Evolutionary conservation across 2,329 filamentous ascomycete genomes (phyloP).

Genomic region (Exophiala phaeomuriformis): DNA sequence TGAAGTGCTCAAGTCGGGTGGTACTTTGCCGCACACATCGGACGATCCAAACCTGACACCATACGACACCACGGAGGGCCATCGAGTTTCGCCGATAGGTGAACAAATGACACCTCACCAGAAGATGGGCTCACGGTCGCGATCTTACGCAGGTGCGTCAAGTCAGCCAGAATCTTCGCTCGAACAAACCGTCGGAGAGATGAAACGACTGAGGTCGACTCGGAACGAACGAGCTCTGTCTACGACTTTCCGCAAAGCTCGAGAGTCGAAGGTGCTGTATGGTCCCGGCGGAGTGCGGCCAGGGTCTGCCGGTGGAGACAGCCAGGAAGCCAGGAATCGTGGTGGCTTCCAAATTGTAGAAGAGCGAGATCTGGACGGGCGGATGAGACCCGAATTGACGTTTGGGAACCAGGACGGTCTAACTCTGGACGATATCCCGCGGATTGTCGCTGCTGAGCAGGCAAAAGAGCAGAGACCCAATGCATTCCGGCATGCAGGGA

Average conservation of each 20-base stretch:
- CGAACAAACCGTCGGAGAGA: slow-evolving; percentile 93
- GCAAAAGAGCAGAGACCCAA: slow-evolving; percentile 82
- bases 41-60: slow-evolving; percentile 63
- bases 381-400: slow-evolving; percentile 68
- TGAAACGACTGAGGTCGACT: slow-evolving; percentile 82
- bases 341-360: slow-evolving; percentile 66
- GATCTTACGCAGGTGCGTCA: slow-evolving; percentile 60
- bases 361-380: slow-evolving; percentile 62
- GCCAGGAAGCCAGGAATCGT: slow-evolving; percentile 38
- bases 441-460: slow-evolving; percentile 92
- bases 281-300: slow-evolving; percentile 69
- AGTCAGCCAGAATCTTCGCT: slow-evolving; percentile 66
- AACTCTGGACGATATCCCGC: slow-evolving; percentile 89
- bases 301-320: slow-evolving; percentile 61
- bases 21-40: slow-evolving; percentile 68
- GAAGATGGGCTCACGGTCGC: slow-evolving; percentile 62
- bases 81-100: slow-evolving; percentile 45
- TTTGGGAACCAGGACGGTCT: slow-evolving; percentile 87
- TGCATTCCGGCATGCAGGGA: slow-evolving; percentile 66
- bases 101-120: slow-evolving; percentile 50
- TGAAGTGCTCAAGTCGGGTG: slow-evolving; percentile 75
- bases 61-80: slow-evolving; percentile 60
- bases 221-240: slow-evolving; percentile 91
- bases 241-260: slow-evolving; percentile 81
- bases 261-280: slow-evolving; percentile 88